Conservation (phyloP, 192 early-diverging fungal genomes). For the Coemansia sp. region DNA sequence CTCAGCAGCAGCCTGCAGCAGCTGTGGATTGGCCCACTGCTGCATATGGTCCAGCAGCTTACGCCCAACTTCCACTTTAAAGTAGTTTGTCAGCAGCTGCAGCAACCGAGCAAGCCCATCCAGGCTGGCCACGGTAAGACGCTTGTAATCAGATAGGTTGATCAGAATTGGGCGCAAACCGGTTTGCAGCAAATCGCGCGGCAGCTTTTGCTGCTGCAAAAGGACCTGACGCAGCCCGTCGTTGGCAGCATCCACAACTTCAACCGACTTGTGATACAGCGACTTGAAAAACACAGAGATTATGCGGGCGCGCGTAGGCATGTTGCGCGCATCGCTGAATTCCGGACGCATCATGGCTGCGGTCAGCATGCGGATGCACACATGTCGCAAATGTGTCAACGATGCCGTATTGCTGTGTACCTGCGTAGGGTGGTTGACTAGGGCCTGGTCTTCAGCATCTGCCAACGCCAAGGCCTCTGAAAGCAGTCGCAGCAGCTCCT, state of each 20-base stretch:
- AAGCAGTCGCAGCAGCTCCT: conserved; percentile 84
- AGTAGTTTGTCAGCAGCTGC: conserved; percentile 94
- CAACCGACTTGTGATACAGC: conserved; percentile 90
- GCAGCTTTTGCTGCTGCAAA: conserved; percentile 67
- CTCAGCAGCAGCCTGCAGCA: conserved; percentile 75
- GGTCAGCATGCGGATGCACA: conserved; percentile 94
- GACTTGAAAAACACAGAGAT: conserved; percentile 98
- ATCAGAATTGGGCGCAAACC: conserved; percentile 95
- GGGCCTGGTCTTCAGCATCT: conserved; percentile 96
- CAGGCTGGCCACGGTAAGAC: conserved; percentile 85
- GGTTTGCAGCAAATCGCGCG: conserved; percentile 90
- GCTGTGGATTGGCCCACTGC: conserved; percentile 85
- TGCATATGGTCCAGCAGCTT: conserved; percentile 95
- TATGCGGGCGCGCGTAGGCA: conserved; percentile 79
- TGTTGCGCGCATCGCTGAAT: conserved; percentile 71
- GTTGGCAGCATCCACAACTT: conserved; percentile 93
- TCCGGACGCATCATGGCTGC: conserved; percentile 90
- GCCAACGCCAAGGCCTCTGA: conserved; percentile 90
- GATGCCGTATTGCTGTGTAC: conserved; percentile 80
- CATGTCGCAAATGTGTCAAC: conserved; percentile 84
- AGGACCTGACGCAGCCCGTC: conserved; percentile 78
- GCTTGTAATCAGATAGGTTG: conserved; percentile 92
- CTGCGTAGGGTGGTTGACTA: conserved; percentile 73
- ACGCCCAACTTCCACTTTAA: conserved; percentile 98
- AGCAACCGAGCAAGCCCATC: conserved; percentile 93